Percentiles rank a stretch among this genome's conserved stretches.
Conservation (phyloP, 768 basidiomycete species). For the Calocybe gangraenosa region DNA sequence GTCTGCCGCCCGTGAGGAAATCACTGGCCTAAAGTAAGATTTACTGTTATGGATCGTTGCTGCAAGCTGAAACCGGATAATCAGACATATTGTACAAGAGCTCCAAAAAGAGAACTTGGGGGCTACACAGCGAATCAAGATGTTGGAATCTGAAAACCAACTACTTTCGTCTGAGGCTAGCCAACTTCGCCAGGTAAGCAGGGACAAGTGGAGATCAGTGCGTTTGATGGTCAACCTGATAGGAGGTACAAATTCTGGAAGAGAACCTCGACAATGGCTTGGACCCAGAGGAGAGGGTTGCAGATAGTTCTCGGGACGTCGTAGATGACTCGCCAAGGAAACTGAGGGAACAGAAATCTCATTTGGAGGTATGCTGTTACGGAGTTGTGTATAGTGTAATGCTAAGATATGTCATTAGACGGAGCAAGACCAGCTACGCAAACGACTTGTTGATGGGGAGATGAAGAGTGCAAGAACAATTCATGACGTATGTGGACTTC, state of each 20-base stretch:
- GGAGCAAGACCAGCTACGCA: conserved; percentile 68
- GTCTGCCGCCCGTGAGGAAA: conserved; percentile 54
- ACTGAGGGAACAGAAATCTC: conserved; percentile 44
- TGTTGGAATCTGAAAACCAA: conserved; percentile 76
- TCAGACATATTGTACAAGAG: conserved; percentile 83
- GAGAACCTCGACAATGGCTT: conserved; percentile 64
- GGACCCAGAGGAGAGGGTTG: conserved; percentile 41
- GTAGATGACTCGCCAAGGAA: conserved; percentile 38
- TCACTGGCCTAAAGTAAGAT: conserved; percentile 74
- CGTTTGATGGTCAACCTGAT: conserved; percentile 6
- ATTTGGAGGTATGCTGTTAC: conserved; percentile 43
- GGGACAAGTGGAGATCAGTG: not conserved
- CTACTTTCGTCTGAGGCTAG: conserved; percentile 61
- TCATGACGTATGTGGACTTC: conserved; percentile 48
- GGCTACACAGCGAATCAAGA: conserved; percentile 57
- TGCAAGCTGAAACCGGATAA: not conserved
- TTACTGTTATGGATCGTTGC: not conserved
- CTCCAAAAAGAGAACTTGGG: conserved; percentile 76
- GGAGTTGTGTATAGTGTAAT: not conserved
- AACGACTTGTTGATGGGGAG: conserved; percentile 64
- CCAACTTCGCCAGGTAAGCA: conserved; percentile 65
- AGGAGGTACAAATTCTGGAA: conserved; percentile 79
- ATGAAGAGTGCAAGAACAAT: conserved; percentile 69
- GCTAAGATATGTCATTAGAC: conserved; percentile 30
- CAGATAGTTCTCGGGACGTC: conserved; percentile 14